Base-by-base conservation (phyloP, 495 filamentous ascomycete species). In the Massariosphaeria phaeospora region DNA sequence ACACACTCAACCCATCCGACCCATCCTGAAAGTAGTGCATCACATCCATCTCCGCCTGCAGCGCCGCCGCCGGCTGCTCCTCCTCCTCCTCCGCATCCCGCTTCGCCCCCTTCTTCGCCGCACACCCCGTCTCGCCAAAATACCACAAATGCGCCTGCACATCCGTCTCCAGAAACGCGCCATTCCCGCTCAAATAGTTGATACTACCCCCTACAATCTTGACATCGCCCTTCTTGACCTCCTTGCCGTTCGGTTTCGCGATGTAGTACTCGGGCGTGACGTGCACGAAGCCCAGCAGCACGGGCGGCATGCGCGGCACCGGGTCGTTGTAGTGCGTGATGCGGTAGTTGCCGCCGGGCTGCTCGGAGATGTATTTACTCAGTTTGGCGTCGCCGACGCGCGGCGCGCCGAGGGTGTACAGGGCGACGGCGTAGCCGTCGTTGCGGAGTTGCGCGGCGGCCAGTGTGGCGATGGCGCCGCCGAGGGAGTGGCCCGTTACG, bases 221-320 rank as follows among this genome's bases (percentile, higher is more conserved):
- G 21, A 80, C 61, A 61, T 78, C 71, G 10, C 52, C 59, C 17
- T 71, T 55, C 11, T 72, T 71, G 15, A 76, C 73, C 0, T 65
- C 48, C 27, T 64, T 60, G 24, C 62, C 47, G 26, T 75, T 72
- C 3, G 56, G 69, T 4, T 66, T 73, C 17, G 67, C 69, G 44
- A 82, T 79, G 68, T 77, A 89, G 68, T 81, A 88, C 70, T 90
- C 86, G 0, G 85, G 84, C 40, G 75, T 81, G 11, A 79, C 73
- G 59, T 91, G 86, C 31, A 70, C 70, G 66, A 74, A 89, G 24
- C 77, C 79, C 23, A 78, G 52, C 10, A 66, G 3, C 26, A 74
- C 59, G 2, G 82, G 82, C 1, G 86, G 85, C 20, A 87, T 63
- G 1, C 78, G 72, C 0, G 86, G 83, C 0, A 89, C 79, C 2